phyloP scores from a whole-genome alignment of 1,284 basidiomycete genomes.

The Malassezia nana region DNA sequence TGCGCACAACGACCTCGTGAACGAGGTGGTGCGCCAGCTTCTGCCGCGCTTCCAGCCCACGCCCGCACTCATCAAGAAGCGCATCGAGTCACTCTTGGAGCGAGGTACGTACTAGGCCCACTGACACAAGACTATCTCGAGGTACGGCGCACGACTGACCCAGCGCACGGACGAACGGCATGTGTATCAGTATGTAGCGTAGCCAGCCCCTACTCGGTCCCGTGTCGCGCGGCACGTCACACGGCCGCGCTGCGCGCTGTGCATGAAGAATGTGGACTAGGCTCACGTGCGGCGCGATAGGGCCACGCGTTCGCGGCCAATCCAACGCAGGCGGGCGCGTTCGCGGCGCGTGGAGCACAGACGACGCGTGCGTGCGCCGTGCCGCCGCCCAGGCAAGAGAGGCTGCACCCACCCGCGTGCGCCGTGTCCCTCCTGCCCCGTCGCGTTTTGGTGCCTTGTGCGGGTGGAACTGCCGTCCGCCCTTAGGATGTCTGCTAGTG shows the following conservation, averaged over 20 bases:
- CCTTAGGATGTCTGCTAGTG: not conserved
- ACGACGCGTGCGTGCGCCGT: not conserved
- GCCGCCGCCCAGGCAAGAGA: not conserved
- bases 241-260: not conserved
- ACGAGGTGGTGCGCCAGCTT: slow-evolving; percentile 80
- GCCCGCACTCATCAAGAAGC: slow-evolving; percentile 77
- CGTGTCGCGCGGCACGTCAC: not conserved
- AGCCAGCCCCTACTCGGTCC: not conserved
- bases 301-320: not conserved
- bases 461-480: not conserved
- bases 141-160: slow-evolving; percentile 12
- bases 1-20: slow-evolving; percentile 76
- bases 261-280: slow-evolving; percentile 4
- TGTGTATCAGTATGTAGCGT: slow-evolving; percentile 41
- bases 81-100: slow-evolving; percentile 88
- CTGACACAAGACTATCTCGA: slow-evolving; percentile 33
- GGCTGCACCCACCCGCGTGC: not conserved
- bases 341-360: not conserved
- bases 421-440: not conserved
- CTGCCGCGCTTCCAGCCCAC: slow-evolving; percentile 74
- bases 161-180: slow-evolving; percentile 22
- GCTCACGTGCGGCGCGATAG: slow-evolving; percentile 1
- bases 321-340: not conserved
- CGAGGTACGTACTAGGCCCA: slow-evolving; percentile 22
- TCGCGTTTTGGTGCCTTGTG: not conserved